phyloP scores from a whole-genome alignment of 257 asterid species.

The Solanum pinnatisectum region DNA sequence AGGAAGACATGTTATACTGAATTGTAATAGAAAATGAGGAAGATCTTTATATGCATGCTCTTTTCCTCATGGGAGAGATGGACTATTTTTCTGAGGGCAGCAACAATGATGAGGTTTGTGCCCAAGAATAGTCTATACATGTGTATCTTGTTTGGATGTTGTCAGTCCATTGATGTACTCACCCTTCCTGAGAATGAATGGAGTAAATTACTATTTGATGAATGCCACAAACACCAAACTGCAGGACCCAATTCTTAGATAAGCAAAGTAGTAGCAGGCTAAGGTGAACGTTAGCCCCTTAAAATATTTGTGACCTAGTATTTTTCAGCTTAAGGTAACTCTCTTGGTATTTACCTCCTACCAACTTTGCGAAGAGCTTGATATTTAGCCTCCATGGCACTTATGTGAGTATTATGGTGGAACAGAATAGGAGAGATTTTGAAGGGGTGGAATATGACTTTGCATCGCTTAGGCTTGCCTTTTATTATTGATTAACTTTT shows the following conservation, averaged over 20 bases:
- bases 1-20: not conserved
- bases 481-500: not conserved
- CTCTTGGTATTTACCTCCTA: not conserved
- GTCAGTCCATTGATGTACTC: not conserved
- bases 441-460: not conserved
- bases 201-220: not conserved
- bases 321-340: not conserved
- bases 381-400: not conserved
- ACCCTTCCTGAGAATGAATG: not conserved
- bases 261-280: not conserved
- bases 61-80: not conserved
- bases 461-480: not conserved
- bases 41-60: not conserved
- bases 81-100: not conserved
- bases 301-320: not conserved
- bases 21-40: not conserved
- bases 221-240: not conserved
- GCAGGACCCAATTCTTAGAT: not conserved
- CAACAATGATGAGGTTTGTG: not conserved
- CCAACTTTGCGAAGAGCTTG: not conserved
- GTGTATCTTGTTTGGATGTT: not conserved
- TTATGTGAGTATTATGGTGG: not conserved
- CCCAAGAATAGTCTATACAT: not conserved
- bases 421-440: not conserved
- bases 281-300: not conserved